These are phyloP conservation scores for Metschnikowia baotianmanensis DNA, from an alignment of 805 yeast genomes.

Conservation along the genomic window DNA sequence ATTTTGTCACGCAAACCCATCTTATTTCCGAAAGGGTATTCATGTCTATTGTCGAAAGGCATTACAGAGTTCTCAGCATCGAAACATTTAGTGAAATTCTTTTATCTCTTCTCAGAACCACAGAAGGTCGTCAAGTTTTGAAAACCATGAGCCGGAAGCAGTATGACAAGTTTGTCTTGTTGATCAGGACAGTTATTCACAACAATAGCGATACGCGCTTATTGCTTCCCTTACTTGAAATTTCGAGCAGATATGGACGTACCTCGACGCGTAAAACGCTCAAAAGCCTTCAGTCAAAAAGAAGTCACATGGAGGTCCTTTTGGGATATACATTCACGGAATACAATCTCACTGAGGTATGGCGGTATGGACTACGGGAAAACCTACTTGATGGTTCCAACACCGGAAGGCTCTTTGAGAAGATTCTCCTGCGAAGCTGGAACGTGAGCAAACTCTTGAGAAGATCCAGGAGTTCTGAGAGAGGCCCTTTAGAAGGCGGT, in stretches of 20 bases:
- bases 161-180: neutral
- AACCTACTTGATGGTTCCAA: conserved; percentile 10
- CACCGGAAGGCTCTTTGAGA: conserved; percentile 14
- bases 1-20: conserved; percentile 5
- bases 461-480: conserved; percentile 1
- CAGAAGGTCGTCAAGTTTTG: conserved; percentile 5
- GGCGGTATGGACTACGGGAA: conserved; percentile 16
- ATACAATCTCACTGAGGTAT: conserved; percentile 14
- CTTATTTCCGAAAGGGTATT: neutral
- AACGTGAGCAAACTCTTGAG: conserved; percentile 5
- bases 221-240: conserved; percentile 5
- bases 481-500: conserved; percentile 8
- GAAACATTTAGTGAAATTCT: conserved; percentile 1
- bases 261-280: conserved; percentile 1
- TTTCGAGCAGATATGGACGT: conserved; percentile 7
- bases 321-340: conserved; percentile 7
- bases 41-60: neutral
- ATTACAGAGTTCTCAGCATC: conserved; percentile 1
- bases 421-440: conserved; percentile 16
- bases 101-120: conserved; percentile 1
- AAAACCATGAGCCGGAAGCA: conserved; percentile 6
- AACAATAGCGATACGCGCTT: neutral
- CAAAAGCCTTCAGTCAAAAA: neutral
- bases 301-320: conserved; percentile 1
- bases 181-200: neutral